Base-by-base conservation (phyloP, 139 green algal genomes). In the Medakamo hakoo region DNA sequence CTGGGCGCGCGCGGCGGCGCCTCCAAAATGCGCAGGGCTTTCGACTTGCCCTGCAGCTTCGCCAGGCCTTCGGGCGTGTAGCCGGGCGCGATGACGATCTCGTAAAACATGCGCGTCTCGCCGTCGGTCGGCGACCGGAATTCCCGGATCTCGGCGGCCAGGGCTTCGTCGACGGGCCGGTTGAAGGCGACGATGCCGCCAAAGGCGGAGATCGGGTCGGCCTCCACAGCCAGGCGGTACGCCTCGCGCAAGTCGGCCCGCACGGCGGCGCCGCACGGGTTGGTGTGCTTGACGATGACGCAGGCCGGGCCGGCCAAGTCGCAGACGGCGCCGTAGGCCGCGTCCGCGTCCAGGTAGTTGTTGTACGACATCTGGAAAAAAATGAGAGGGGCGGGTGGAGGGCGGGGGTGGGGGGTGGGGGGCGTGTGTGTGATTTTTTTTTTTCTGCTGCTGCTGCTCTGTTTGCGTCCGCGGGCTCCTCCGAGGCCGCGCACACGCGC, bases 281-380 rank as follows among this genome's bases (percentile, higher is more conserved):
- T 99, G 74, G 93, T 99, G 87, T 99, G 93, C 87, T 99, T 99
- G n/a, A 99, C 93, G 27, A 99, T 88, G 16, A 98, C 93, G 71
- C 93, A 98, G 16, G 79, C 86, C 16, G 88, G 82, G 60, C 84
- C 79, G 30, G 67, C 59, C 69, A 88, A 86, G 75, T 95, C 88
- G 67, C 79, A 87, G 4, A 79, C 81, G 58, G 77, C 72, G 28
- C 52, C 62, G 63, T 83, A 87, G 9, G 82, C 72, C 3, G 88
- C 88, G 58, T 98, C 90, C 0, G 86, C 85, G 66, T 99, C 93
- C 65, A 99, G 71, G 73, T 97, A 99, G 81, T 99, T 99, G 82
- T 99, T 99, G 85, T 98, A 99, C 0, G 67, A 86, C 93, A 99
- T 97, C n/a, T n/a, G 83, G 86, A 73, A 57, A 68, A 23, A 30